Evolutionary conservation across 2,329 filamentous ascomycete species (phyloP), one percentile per base, ranked within the genome.

Genomic region (Monosporascus ibericus): DNA sequence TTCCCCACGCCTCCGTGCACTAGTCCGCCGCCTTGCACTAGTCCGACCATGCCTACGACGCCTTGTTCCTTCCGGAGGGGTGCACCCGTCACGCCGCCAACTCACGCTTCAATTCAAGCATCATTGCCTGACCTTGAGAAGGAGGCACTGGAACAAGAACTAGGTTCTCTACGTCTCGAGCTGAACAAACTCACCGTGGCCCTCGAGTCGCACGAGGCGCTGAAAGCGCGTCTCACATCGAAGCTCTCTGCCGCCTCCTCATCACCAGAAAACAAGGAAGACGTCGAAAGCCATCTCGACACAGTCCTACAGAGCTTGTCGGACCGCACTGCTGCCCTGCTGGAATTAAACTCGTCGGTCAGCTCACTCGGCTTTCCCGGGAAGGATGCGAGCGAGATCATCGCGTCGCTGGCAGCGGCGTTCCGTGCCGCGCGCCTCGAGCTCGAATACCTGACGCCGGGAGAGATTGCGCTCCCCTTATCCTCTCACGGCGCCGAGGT

Each of bases 401-500:
- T 85, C 7, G 55, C 69, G 1, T 71, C 75, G 0, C 72, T 86
- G 14, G 64, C 72, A 0, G 56, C 70, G 2, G 72, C 76, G 2
- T 79, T 86, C 67, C 78, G 81, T 20, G 65, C 76, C 2, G 82
- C 81, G 1, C 75, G 82, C 1, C 68, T 85, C 0, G 81, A 85
- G 58, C 75, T 85, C 2, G 82, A 85, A 63, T 84, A 84, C 60
- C 72, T 85, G 20, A 79, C 75, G 0, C 82, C 82, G 0, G 82
- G 81, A 6, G 82, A 85, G 62, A 69, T 78, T n/a, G 60, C 73
- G 0, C 71, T 82, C 0, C 78, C 80, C 0, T 68, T 82, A 0
- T 74, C 73, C 0, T 75, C 75, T 0, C 75, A 76, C 48, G 81
- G 81, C 2, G 76, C 77, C 1, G 74, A 79, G 49, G 73, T 85